Conservation (phyloP, 2,329 filamentous ascomycete species). For the Sporothrix globosa region DNA sequence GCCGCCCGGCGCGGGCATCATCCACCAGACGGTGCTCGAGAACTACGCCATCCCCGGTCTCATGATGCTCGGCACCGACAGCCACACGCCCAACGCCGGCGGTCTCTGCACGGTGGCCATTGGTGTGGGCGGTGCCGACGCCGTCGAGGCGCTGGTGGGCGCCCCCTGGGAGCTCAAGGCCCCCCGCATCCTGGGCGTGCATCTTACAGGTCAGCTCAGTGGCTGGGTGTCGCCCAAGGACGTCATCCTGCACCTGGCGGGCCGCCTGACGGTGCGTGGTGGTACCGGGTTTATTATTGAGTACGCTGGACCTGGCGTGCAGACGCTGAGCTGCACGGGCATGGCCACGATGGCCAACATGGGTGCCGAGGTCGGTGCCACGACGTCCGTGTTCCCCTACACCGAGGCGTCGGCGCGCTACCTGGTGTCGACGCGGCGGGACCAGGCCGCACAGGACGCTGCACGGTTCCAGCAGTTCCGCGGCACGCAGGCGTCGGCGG, state of each 20-base stretch:
- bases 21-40: conserved; percentile 96
- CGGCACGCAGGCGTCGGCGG: conserved; percentile 45
- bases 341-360: conserved; percentile 94
- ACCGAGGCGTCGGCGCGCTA: conserved; percentile 83
- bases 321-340: conserved; percentile 86
- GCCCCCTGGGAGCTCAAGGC: conserved; percentile 98
- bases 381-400: conserved; percentile 93
- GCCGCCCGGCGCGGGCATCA: conserved; percentile 91
- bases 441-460: conserved; percentile 69
- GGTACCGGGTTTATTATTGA: conserved; percentile 95
- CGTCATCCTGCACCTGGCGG: conserved; percentile 86
- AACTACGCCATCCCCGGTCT: conserved; percentile 96
- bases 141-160: conserved; percentile 93
- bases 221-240: conserved; percentile 97
- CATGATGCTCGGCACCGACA: conserved; percentile 99
- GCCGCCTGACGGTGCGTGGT: conserved; percentile 86
- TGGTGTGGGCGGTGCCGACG: conserved; percentile 94
- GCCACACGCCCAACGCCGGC: conserved; percentile 96
- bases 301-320: conserved; percentile 87
- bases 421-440: conserved; percentile 79
- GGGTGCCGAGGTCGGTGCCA: conserved; percentile 88
- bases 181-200: conserved; percentile 84
- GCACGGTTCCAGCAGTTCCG: conserved; percentile 61
- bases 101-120: conserved; percentile 92
- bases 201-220: conserved; percentile 77